Conservation (phyloP, 371 early-diverging fungal species). For the Smittium culicis region DNA sequence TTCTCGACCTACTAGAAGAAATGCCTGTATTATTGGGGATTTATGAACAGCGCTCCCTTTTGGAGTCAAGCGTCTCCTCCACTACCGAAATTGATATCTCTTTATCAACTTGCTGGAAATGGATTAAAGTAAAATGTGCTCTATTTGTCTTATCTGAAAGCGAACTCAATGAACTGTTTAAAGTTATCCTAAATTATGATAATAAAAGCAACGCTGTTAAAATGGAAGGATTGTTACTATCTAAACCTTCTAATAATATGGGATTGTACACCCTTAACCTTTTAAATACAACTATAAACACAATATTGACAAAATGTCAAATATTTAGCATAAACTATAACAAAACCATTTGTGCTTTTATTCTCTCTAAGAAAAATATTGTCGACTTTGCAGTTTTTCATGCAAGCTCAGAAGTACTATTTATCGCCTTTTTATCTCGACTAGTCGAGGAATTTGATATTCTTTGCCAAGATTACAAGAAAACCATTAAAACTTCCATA, state of each 20-base stretch:
- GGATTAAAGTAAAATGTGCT: slow-evolving; percentile 3
- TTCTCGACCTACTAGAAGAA: slow-evolving; percentile 4
- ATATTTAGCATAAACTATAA: not conserved
- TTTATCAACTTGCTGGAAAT: not conserved
- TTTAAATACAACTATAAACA: not conserved
- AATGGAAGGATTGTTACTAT: not conserved
- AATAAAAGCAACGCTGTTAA: not conserved
- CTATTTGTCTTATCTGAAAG: not conserved
- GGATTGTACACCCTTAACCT: not conserved
- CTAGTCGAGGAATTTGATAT: no score
- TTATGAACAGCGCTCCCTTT: not conserved
- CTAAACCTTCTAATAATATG: no score
- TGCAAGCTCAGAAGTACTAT: no score
- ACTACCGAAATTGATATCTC: slow-evolving; percentile 5
- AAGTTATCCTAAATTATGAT: not conserved
- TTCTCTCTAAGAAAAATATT: no score
- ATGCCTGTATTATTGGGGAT: not conserved
- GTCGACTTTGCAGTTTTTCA: no score
- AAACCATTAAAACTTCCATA: no score
- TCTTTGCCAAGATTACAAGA: no score
- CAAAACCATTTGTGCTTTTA: no score
- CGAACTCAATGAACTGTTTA: not conserved
- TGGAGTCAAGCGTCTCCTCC: not conserved
- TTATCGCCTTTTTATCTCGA: no score
- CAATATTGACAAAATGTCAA: not conserved